A percentile compares a stretch with the other conserved stretches of the same genome.
Evolutionary conservation across 225 moss, liverwort and hornwort species (phyloP).

Genomic region (Polytrichum formosum): DNA sequence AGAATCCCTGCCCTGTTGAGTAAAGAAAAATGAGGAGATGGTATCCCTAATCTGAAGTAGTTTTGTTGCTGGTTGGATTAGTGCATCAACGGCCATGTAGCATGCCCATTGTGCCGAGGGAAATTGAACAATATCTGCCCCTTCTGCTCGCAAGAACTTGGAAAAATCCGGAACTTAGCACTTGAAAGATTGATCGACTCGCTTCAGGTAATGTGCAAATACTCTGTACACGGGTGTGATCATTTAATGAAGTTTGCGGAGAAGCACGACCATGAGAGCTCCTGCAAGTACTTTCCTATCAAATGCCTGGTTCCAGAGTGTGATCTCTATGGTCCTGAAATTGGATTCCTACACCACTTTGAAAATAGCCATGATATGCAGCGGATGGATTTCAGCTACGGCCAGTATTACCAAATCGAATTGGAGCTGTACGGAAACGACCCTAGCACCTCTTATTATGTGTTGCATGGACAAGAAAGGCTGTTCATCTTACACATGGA

Average conservation of each 20-base stretch:
- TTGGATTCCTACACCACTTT: background rate
- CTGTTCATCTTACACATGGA: background rate
- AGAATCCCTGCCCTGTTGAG: too few relatives aligned
- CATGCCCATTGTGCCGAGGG: slow-evolving; percentile 25
- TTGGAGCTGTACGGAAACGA: background rate
- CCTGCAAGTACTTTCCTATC: slow-evolving; percentile 17
- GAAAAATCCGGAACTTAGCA: slow-evolving; percentile 28
- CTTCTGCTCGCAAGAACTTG: slow-evolving; percentile 25
- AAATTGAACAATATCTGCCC: slow-evolving; percentile 32
- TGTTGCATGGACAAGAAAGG: background rate
- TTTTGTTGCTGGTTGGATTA: slow-evolving; percentile 1
- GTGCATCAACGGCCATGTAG: slow-evolving; percentile 34
- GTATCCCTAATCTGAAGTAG: too few relatives aligned
- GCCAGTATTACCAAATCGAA: background rate
- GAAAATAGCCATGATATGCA: background rate
- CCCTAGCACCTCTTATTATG: background rate
- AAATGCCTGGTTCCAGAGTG: slow-evolving; percentile 11
- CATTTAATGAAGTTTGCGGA: slow-evolving; percentile 18
- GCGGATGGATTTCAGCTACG: background rate
- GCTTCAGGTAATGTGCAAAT: slow-evolving; percentile 29
- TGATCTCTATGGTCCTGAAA: background rate
- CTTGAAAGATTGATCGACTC: slow-evolving; percentile 42
- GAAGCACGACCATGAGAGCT: slow-evolving; percentile 25
- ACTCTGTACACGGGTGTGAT: slow-evolving; percentile 22
- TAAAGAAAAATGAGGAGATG: too few relatives aligned